Percentiles rank a stretch among this genome's conserved stretches.
phyloP scores from a whole-genome alignment of 176 grass and related monocot species.

The Dendrocalamus sinicus region DNA sequence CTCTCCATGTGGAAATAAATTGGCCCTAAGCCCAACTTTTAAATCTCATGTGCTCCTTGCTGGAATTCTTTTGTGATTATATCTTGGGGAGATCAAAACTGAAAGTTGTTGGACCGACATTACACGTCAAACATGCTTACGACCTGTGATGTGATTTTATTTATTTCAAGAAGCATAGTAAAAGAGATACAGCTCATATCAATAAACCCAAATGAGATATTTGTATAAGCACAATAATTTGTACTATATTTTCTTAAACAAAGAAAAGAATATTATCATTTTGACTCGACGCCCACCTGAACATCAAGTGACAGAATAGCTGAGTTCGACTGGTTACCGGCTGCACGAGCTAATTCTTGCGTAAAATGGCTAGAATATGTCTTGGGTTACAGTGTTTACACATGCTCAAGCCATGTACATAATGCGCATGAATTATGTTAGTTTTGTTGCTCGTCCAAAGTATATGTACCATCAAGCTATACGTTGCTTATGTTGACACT shows the following conservation, averaged over 20 bases:
- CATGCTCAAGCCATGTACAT: background rate
- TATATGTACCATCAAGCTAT: background rate
- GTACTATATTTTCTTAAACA: background rate
- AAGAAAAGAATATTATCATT: background rate
- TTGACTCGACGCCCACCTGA: background rate
- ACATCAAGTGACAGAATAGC: background rate
- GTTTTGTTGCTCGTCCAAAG: background rate
- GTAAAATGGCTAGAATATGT: background rate
- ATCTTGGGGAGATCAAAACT: background rate
- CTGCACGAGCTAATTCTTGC: background rate
- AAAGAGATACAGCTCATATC: background rate
- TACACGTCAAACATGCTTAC: background rate
- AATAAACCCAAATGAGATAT: background rate
- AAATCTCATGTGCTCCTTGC: background rate
- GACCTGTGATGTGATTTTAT: background rate
- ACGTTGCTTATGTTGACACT: conserved; percentile 2
- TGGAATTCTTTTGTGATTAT: background rate
- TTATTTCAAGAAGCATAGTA: background rate
- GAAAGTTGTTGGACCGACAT: background rate
- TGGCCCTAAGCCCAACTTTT: background rate
- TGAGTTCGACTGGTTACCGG: background rate
- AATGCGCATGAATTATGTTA: background rate
- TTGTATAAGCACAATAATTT: background rate
- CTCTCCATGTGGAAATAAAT: background rate
- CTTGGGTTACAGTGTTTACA: background rate